phyloP scores from a whole-genome alignment of 208 protist genomes.

The Acanthamoeba triangularis region DNA sequence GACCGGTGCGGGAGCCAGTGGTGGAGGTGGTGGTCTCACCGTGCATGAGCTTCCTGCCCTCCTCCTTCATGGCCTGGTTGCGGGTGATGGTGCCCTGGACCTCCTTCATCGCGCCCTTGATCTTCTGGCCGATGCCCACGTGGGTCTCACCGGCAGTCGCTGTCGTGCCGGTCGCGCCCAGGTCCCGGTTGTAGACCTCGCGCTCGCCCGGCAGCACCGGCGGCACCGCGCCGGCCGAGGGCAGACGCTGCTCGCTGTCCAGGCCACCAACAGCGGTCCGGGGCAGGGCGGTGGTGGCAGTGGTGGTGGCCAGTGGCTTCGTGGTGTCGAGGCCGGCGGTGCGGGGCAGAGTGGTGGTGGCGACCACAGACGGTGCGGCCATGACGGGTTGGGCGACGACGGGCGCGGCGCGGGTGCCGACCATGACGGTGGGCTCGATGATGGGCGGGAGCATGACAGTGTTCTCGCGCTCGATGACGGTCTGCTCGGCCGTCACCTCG shows the following conservation, averaged over 20 bases:
- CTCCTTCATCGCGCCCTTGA: constrained; percentile 46
- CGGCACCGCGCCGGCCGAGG: not conserved
- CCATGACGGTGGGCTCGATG: constrained; percentile 16
- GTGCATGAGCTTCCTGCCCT: constrained; percentile 39
- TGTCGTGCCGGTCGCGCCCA: not conserved
- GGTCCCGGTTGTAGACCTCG: not conserved
- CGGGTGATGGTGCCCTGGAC: constrained; percentile 5
- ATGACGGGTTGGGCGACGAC: not conserved
- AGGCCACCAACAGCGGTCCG: not conserved
- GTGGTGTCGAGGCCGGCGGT: not conserved
- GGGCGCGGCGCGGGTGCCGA: not conserved
- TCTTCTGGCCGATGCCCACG: not conserved
- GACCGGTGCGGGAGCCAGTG: not conserved
- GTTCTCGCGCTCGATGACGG: not conserved
- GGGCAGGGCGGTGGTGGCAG: not conserved
- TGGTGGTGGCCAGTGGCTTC: not conserved
- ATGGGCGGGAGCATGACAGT: not conserved
- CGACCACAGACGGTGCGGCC: not conserved
- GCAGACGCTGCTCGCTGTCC: not conserved
- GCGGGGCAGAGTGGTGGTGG: constrained; percentile 5
- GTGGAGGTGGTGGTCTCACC: not conserved
- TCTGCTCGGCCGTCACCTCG: not conserved
- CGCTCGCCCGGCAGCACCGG: not conserved
- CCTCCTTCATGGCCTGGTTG: constrained; percentile 53
- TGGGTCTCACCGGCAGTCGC: not conserved